Percentiles rank a stretch among this genome's conserved stretches.
phyloP scores from a whole-genome alignment of 2,329 filamentous ascomycete species.

The Aureobasidium uvarum region DNA sequence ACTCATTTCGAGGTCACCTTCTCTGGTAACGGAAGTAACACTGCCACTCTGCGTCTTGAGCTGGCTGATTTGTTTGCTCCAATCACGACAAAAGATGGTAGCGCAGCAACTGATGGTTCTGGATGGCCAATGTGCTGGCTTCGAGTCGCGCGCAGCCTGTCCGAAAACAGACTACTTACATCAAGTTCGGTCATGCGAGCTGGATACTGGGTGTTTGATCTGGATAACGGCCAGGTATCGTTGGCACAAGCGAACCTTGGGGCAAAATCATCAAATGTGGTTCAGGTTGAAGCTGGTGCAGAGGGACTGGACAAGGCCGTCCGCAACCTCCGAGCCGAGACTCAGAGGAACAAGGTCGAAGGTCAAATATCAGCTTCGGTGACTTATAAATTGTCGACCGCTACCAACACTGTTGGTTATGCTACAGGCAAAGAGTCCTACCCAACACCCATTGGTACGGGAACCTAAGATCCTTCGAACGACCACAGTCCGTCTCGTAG shows the following conservation, averaged over 20 bases:
- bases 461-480: neutral
- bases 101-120: neutral
- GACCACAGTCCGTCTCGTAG: neutral
- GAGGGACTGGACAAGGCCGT: neutral
- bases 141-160: neutral
- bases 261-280: neutral
- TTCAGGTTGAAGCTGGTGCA: neutral
- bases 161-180: constrained; percentile 16
- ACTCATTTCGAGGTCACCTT: constrained; percentile 9
- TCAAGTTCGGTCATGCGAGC: constrained; percentile 38
- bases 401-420: constrained; percentile 9
- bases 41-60: neutral
- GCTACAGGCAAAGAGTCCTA: neutral
- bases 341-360: neutral
- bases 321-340: neutral
- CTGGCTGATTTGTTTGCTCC: constrained; percentile 7
- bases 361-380: neutral
- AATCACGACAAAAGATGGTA: neutral
- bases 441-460: neutral
- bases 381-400: neutral
- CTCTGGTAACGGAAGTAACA: constrained; percentile 1
- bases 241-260: constrained; percentile 35
- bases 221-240: constrained; percentile 39
- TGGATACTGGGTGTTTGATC: constrained; percentile 41
- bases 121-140: constrained; percentile 1